These are phyloP conservation scores for Eudorina sp. DNA, from an alignment of 139 green algal genomes.

Conservation along the genomic window DNA sequence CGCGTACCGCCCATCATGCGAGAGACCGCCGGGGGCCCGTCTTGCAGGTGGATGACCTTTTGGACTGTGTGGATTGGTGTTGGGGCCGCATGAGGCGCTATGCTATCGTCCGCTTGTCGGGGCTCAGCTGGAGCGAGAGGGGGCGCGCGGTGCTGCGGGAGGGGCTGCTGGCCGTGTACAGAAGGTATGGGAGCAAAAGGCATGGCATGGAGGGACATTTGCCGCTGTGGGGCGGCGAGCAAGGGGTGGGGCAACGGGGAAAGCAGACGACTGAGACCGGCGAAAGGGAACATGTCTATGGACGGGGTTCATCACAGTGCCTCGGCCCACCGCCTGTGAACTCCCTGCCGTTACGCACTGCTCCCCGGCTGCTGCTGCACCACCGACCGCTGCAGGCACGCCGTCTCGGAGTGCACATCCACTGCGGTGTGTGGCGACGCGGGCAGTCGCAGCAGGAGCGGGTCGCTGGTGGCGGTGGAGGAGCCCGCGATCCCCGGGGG, in stretches of 20 bases:
- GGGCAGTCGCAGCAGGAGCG: neutral
- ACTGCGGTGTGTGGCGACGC: neutral
- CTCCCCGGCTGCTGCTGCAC: neutral
- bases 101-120: neutral
- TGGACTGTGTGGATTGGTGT: neutral
- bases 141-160: constrained; percentile 12
- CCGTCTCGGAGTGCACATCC: neutral
- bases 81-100: neutral
- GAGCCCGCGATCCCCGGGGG: neutral
- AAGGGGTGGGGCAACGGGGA: neutral
- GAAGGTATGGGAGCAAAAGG: neutral
- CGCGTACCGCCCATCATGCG: neutral
- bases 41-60: constrained; percentile 4
- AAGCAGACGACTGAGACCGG: too few species aligned
- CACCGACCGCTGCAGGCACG: neutral
- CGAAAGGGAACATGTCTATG: too few species aligned
- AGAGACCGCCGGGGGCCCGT: too few species aligned
- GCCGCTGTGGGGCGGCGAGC: too few species aligned
- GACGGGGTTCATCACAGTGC: neutral
- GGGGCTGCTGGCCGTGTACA: constrained; percentile 33
- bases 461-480: neutral
- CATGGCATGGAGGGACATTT: neutral
- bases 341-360: neutral
- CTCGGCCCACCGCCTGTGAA: neutral
- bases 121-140: constrained; percentile 6